Base-by-base conservation (phyloP, 208 protist genomes). In the Leishmania braziliensis region DNA sequence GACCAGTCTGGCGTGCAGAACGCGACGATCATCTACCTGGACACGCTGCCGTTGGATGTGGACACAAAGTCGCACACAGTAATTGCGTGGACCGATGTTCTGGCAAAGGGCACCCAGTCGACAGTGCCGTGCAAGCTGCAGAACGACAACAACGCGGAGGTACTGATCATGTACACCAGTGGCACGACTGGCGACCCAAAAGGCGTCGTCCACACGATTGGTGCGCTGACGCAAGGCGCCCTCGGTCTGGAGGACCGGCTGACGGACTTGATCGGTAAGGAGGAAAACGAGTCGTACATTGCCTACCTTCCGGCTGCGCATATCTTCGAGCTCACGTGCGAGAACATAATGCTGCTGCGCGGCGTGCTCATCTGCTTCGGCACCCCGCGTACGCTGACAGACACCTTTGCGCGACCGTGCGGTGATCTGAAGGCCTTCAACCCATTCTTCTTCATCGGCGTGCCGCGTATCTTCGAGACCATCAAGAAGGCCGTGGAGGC, bases 111-210 rank as follows among this genome's bases (percentile, higher is more conserved):
- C 75, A 75, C 75, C 63, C 66, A 73, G 73, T 69, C 62, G 29
- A 48, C 20, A 2, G 48, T 56, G 9, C 60, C 77, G 43, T 77
- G 83, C 77, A 77, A 26, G 3, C 51, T 87, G 33, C 50, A 76
- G n/a, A 77, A 58, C 70, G 88, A 93, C 74, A 87, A 84, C 82
- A 90, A 96, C 82, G 77, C 85, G 18, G 73, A 72, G 29, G 86
- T 80, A 5, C 88, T 96, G 75, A 88, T 97, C 81, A 97, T 97
- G 96, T 98, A 98, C 90, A 98, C 96, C 56, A 98, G 94, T 68
- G 96, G 96, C 56, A 97, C 96, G 12, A 97, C 93, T 12, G 95
- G 94, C 18, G 89, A 96, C 77, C 96, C 96, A 18, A 98, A 98
- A 83, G 96, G 95, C 69, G 95, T 98, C 29, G 86, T 94, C 53